Base-by-base conservation (phyloP, 805 yeast species). In the Candida michaelii region DNA sequence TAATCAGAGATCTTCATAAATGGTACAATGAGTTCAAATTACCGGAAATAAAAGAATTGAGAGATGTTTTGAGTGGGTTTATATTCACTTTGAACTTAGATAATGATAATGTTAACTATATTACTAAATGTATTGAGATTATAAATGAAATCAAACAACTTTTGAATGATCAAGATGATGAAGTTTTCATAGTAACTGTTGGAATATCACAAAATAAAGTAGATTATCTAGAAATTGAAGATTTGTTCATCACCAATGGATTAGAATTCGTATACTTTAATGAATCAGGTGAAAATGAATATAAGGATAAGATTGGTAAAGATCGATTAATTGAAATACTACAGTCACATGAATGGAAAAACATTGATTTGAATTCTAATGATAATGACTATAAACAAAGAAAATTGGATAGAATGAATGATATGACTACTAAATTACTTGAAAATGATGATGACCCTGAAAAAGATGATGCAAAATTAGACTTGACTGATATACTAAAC, bases 291-390 rank as follows among this genome's bases (percentile, higher is more conserved):
- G 38, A 27, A 12, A 74, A 74, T 48, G 77, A 75, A 49, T 75
- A 44, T 46, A 54, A 54, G 15, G 83, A 77, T 35, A 61, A 53
- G 17, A 12, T 60, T 1, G 83, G 83, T 0, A 50, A 55, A 11
- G 66, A 62, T 29, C 53, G 83, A 44, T 42, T 77, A 2, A 48
- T 49, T 29, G 82, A 79, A 43, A 52, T 77, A 2, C 49, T 79
- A 4, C 76, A 79, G 37, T 62, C 76, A 1, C 71, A 76, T 44
- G 72, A 67, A 19, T 79, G 84, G 83, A 50, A 51, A 14, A 54
- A 53, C 27, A 43, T 56, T 34, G 58, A 57, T 3, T 4, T 44
- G 1, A 12, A n/a, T 11, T 25, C 29, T 12, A 18, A 43, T 9
- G 33, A 35, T 16, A 40, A 38, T 1, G 24, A 40, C 18, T 62